Evolutionary conservation across 164 flowering plant species (phyloP).

Genomic region (Litsea cubeba): DNA sequence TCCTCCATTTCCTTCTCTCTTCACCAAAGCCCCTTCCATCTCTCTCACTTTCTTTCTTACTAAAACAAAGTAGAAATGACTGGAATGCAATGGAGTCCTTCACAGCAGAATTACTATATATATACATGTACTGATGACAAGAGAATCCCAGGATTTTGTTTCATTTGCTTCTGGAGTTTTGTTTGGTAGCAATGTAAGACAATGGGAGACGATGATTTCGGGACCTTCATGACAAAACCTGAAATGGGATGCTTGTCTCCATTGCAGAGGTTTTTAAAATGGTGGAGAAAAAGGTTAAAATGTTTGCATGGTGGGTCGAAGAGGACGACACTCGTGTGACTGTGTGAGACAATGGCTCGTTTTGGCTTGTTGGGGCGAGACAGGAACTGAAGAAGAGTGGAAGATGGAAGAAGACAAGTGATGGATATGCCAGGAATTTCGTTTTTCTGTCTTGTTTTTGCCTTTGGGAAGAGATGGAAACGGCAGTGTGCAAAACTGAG

Average conservation of each 20-base stretch:
- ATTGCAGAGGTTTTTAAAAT: no score
- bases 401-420: not conserved
- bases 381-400: not conserved
- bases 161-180: not conserved
- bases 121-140: not conserved
- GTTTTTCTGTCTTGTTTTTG: not conserved
- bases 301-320: not conserved
- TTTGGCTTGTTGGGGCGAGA: not conserved
- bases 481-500: not conserved
- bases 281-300: not conserved
- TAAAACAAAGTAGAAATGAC: not conserved
- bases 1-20: conserved; percentile 22
- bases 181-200: not conserved
- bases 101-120: not conserved
- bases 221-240: conserved; percentile 6
- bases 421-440: not conserved
- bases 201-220: conserved; percentile 21
- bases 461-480: not conserved
- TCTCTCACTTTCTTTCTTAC: not conserved
- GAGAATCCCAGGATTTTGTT: not conserved
- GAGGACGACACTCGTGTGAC: not conserved
- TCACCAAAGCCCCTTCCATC: conserved; percentile 29
- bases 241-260: not conserved
- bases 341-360: not conserved
- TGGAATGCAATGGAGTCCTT: not conserved